phyloP scores from a whole-genome alignment of 371 early-diverging fungal species.

The Coemansia sp. region DNA sequence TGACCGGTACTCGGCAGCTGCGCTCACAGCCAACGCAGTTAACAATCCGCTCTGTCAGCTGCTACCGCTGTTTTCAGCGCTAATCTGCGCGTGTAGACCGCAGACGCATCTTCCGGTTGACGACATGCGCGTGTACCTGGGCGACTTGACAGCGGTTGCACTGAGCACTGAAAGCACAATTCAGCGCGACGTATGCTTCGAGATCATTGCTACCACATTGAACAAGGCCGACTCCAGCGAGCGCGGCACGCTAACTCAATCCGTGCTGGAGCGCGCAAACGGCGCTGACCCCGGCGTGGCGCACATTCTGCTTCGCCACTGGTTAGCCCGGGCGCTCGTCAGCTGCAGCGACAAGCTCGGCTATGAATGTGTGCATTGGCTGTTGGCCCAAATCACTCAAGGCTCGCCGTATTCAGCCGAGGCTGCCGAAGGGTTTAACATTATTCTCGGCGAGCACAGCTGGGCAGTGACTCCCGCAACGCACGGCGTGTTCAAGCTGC shows the following conservation, averaged over 20 bases:
- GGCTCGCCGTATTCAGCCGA: slow-evolving; percentile 46
- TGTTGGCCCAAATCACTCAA: slow-evolving; percentile 26
- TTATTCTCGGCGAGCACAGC: slow-evolving; percentile 68
- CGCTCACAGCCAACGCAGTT: background rate
- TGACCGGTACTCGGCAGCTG: slow-evolving; percentile 13
- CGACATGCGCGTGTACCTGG: slow-evolving; percentile 54
- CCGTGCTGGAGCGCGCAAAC: slow-evolving; percentile 8
- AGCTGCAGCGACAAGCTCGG: slow-evolving; percentile 40
- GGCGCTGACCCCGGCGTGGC: background rate
- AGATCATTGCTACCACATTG: slow-evolving; percentile 44
- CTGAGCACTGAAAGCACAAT: slow-evolving; percentile 25
- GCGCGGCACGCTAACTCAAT: slow-evolving; percentile 18
- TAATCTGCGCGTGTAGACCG: slow-evolving; percentile 40
- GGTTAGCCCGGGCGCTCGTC: slow-evolving; percentile 44
- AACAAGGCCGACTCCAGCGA: slow-evolving; percentile 36
- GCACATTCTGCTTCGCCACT: slow-evolving; percentile 25
- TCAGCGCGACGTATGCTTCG: slow-evolving; percentile 37
- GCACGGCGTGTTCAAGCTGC: slow-evolving; percentile 65
- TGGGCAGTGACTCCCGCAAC: slow-evolving; percentile 68
- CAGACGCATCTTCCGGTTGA: slow-evolving; percentile 56
- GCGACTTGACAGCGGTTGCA: slow-evolving; percentile 54
- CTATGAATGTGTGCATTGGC: slow-evolving; percentile 57
- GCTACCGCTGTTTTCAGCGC: slow-evolving; percentile 32
- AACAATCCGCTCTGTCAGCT: background rate
- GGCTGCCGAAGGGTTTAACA: slow-evolving; percentile 68